phyloP scores from a whole-genome alignment of 495 filamentous ascomycete genomes.

The Penicillium waksmanii region DNA sequence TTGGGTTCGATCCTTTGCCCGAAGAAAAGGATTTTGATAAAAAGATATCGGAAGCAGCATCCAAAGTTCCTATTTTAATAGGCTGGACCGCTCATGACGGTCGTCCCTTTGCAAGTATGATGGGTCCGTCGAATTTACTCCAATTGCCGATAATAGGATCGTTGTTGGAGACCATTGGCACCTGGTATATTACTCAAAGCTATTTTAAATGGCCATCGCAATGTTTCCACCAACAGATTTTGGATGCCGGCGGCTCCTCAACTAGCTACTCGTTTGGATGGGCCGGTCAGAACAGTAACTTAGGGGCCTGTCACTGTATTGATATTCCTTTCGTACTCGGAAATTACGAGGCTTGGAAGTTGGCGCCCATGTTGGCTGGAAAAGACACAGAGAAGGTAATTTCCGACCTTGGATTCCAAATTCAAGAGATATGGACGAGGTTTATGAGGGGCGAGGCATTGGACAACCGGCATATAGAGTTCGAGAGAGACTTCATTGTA shows the following conservation, averaged over 20 bases:
- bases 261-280: slow-evolving; percentile 8
- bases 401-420: background rate
- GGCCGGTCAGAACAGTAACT: background rate
- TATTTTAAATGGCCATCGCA: slow-evolving; percentile 20
- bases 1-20: slow-evolving; percentile 12
- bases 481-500: background rate
- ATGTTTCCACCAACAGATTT: slow-evolving; percentile 7
- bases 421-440: slow-evolving; percentile 11
- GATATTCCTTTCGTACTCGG: slow-evolving; percentile 17
- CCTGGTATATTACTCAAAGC: slow-evolving; percentile 19
- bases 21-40: slow-evolving; percentile 14
- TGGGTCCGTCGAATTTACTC: slow-evolving; percentile 11
- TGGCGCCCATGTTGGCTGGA: slow-evolving; percentile 14
- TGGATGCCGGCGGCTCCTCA: slow-evolving; percentile 8
- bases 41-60: background rate
- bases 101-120: slow-evolving; percentile 16
- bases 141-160: slow-evolving; percentile 12
- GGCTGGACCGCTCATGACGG: slow-evolving; percentile 18
- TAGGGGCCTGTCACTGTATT: slow-evolving; percentile 14
- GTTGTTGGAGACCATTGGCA: slow-evolving; percentile 10
- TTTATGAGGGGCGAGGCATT: slow-evolving; percentile 5
- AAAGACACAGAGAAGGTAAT: slow-evolving; percentile 4
- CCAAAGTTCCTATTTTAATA: slow-evolving; percentile 15
- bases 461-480: slow-evolving; percentile 6
- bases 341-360: slow-evolving; percentile 6